Base-by-base conservation (phyloP, 441 rosid species). In the Mallotus japonicus region DNA sequence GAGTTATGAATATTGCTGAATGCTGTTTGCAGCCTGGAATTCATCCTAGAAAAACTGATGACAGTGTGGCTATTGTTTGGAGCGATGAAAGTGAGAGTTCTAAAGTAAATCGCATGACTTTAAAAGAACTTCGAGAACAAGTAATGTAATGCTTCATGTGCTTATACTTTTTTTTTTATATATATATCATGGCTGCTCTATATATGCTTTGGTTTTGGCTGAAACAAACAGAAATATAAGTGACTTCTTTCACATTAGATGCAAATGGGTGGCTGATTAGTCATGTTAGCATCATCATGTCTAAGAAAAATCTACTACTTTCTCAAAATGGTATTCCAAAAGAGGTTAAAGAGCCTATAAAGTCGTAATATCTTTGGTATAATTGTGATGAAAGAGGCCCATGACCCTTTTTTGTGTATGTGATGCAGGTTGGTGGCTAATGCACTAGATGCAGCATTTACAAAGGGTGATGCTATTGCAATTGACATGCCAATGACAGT, bases 401-500 rank as follows among this genome's bases (percentile, higher is more conserved):
- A 28, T 46, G 12, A 34, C 32, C 50, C 22, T 34, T 51, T 40
- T 8, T 24, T 42, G 3, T 40, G n/a, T 32, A 22, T 54, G 40
- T 57, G 59, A 71, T 24, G 44, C 81, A 90, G 98, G 90, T 79
- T 90, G 85, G 95, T 89, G 78, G 98, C 96, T 49, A 85, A 85
- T 80, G 93, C 90, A 3, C 74, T 94, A 47, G 83, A 86, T 82
- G 80, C 80, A 47, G 79, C 65, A 58, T 90, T 94, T 71, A 78
- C 76, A 20, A 89, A 86, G 84, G 97, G 97, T 58, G 97, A 90
- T 69, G 84, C 97, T 8, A 83, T 93, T 76, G 98, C 95, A 0
- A 92, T 92, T 49, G 92, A 89, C 85, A 90, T 93, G 97, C 95
- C 96, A 20, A 90, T 93, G 97, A 93, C 96, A 34, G 91, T 87